Base-by-base conservation (phyloP, 164 flowering plant genomes). In the Chimonanthus salicifolius region DNA sequence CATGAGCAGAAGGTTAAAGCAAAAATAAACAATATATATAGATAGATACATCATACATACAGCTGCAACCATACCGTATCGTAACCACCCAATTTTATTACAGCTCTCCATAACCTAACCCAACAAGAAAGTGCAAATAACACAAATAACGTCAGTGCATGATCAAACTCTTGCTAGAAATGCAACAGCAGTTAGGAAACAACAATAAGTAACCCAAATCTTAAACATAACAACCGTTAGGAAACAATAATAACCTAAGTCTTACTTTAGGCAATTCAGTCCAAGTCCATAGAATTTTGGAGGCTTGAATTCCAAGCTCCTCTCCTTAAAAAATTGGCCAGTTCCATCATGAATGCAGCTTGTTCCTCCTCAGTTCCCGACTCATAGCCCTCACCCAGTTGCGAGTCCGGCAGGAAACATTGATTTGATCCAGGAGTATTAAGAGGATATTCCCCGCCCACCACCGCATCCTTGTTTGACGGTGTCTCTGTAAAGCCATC, bases 231-330 rank as follows among this genome's bases (percentile, higher is more conserved):
- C 18, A 49, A 48, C 18, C 8, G 50, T 13, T 48, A 7, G 20
- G 1, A n/a, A 2, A 51, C 33, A 58, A 13, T 43, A 66, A 80
- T 49, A 4, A 47, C 50, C 21, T 13, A 66, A 45, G 7, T 81
- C 89, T 82, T 78, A 92, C 98, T 94, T 94, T 58, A 94, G 92
- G 79, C 89, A 87, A 81, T 94, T 94, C 67, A 94, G 74, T 58
- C 87, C 88, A 77, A 89, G 97, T 67, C 94, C 92, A 75, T 94
- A 94, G 74, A 94, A 94, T 78, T 87, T 92, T 21, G 97, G 98
- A 43, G 94, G 91, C 78, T 91, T 94, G 79, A 92, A 94, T 6
- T 94, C 98, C 91, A 92, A 50, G 76, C 81, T 73, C 75, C 80
- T 91, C 80, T 89, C 92, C 77, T 74, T 87, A 70, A 84, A 87